phyloP scores from a whole-genome alignment of 2,329 filamentous ascomycete species.

The Clonostachys rhizophaga region DNA sequence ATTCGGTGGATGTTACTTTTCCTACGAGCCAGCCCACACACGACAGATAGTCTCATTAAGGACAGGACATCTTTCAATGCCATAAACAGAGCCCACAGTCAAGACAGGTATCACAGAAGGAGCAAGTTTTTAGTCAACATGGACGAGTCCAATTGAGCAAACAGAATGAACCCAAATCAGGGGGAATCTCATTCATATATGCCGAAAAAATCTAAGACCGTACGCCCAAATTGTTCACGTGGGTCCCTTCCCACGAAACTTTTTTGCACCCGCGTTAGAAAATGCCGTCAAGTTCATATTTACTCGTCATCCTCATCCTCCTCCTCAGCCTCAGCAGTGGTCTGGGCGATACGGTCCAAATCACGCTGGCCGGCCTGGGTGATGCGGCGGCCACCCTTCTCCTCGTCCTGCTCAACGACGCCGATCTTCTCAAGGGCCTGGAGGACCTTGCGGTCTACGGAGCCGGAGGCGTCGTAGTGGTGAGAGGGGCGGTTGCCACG shows the following conservation, averaged over 20 bases:
- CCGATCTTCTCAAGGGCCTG: conserved; percentile 99
- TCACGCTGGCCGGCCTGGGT: conserved; percentile 98
- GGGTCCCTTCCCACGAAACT: conserved; percentile 2
- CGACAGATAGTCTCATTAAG: too few relatives aligned
- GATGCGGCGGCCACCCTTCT: conserved; percentile 97
- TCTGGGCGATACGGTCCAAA: conserved; percentile 92
- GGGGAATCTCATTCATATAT: conserved; percentile 35
- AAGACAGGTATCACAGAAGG: neutral
- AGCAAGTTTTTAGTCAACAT: neutral
- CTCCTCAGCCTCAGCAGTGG: conserved; percentile 68
- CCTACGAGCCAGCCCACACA: too few relatives aligned
- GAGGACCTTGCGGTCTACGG: conserved; percentile 95
- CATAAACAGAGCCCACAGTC: neutral
- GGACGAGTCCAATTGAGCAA: conserved; percentile 3
- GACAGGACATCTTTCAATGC: too few relatives aligned
- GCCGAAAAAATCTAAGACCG: conserved; percentile 28
- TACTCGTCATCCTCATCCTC: conserved; percentile 64
- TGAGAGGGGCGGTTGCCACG: conserved; percentile 85
- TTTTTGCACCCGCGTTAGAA: conserved; percentile 4
- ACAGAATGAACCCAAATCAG: conserved; percentile 27
- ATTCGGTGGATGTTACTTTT: too few relatives aligned
- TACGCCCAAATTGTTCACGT: conserved; percentile 28
- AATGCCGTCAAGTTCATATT: conserved; percentile 17
- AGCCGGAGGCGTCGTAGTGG: conserved; percentile 93
- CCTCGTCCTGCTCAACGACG: conserved; percentile 95